Evolutionary conservation across 2,329 filamentous ascomycete species (phyloP), one percentile per base, ranked within the genome.

Genomic region (Zelopaecilomyces penicillatus): DNA sequence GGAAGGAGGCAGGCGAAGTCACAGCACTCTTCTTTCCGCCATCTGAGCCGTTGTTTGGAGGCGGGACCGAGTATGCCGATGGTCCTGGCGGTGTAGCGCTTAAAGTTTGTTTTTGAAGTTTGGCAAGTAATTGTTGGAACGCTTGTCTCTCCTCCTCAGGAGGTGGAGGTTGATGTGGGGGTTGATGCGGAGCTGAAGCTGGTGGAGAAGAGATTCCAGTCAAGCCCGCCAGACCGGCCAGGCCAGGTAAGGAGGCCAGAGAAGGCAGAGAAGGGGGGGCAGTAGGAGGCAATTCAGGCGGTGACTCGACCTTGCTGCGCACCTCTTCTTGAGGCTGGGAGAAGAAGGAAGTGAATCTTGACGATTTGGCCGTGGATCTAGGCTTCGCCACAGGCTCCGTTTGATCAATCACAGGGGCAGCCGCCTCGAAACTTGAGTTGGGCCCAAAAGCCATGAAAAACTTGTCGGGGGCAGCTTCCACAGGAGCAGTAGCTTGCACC

Each of bases 311-410:
- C 49, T 70, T 70, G 27, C 67, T 64, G 44, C 70, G 66, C 12
- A 62, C 63, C 46, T 80, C 78, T 51, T 83, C 73, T n/a, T 69
- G 62, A 4, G 62, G 51, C 19, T 64, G 63, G 8, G 59, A 54
- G 60, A 90, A 87, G 55, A 96, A 85, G 3, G 84, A 87, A 41
- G 88, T 89, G 60, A 96, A 96, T 44, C 88, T 77, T 9, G 90
- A 96, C 5, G 85, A 78, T 58, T 91, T 90, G 28, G 59, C 65
- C 3, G 65, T 67, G 2, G 75, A 61, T 60, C 85, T 86, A 9
- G 73, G 64, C 57, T 75, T 78, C 37, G 61, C 50, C n/a, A 58
- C 50, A 10, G 69, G 66, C 39, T 68, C 65, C 33, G 56, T 58
- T 67, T 72, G 46, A 44, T 74, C 69, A 7, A 41, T 36, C 3